phyloP scores from a whole-genome alignment of 148 eudicot species.

The Cornus controversa region DNA sequence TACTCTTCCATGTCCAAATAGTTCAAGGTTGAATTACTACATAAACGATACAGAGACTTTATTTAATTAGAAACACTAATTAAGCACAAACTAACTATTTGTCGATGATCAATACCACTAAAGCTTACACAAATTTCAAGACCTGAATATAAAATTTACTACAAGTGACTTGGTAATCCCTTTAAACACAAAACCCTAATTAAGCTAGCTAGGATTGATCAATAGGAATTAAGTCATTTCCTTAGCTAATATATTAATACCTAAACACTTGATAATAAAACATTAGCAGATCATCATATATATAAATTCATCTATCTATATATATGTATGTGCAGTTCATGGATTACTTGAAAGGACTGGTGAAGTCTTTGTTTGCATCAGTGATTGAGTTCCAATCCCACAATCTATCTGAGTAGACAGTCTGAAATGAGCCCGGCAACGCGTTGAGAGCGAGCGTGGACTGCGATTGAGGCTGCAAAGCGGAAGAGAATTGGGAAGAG shows the following conservation, averaged over 20 bases:
- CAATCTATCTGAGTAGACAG: slow-evolving; percentile 37
- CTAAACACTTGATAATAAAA: slow-evolving; percentile 3
- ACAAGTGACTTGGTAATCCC: background rate
- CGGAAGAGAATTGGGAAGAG: slow-evolving; percentile 14
- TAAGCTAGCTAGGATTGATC: background rate
- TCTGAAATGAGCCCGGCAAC: slow-evolving; percentile 18
- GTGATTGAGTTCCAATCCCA: slow-evolving; percentile 74
- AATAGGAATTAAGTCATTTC: background rate
- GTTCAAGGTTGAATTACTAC: too few species aligned
- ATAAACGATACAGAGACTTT: too few species aligned
- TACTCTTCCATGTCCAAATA: too few species aligned
- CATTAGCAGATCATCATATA: background rate
- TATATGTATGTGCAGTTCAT: slow-evolving; percentile 3
- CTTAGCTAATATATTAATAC: background rate
- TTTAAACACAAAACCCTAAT: slow-evolving; percentile 4
- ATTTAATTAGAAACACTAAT: background rate
- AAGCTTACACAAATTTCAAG: background rate
- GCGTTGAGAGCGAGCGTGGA: slow-evolving; percentile 10
- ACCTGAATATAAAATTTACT: background rate
- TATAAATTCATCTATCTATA: background rate
- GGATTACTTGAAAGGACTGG: slow-evolving; percentile 64
- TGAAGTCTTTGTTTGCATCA: slow-evolving; percentile 54
- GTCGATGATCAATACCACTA: background rate
- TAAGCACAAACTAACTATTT: background rate
- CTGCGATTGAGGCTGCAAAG: slow-evolving; percentile 4